Conservation (phyloP, 1,284 basidiomycete species). For the Phellinidium pouzarii region DNA sequence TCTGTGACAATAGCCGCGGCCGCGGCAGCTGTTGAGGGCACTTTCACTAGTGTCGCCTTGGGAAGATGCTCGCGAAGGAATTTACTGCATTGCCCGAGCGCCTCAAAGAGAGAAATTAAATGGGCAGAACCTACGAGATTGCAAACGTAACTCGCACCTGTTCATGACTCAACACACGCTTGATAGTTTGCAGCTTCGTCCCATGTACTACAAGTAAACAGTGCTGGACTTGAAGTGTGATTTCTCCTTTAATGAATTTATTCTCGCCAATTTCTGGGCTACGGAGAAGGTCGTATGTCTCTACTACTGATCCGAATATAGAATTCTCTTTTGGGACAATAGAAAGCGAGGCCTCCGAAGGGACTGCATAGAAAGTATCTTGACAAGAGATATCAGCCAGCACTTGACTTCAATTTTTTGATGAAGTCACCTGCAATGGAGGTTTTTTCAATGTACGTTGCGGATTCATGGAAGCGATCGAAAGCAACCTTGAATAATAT, state of each 20-base stretch:
- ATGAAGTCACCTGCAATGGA: slow-evolving; percentile 47
- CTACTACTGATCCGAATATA: slow-evolving; percentile 64
- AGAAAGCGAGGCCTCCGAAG: slow-evolving; percentile 36
- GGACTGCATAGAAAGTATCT: slow-evolving; percentile 55
- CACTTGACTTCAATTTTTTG: neutral
- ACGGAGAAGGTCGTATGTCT: slow-evolving; percentile 64
- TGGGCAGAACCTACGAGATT: slow-evolving; percentile 7
- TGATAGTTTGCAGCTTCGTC: slow-evolving; percentile 43
- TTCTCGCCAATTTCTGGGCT: slow-evolving; percentile 31
- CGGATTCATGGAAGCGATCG: slow-evolving; percentile 46
- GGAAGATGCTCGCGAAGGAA: slow-evolving; percentile 54
- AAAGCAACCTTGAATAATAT: slow-evolving; percentile 45
- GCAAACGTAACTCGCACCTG: slow-evolving; percentile 40
- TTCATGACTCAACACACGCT: slow-evolving; percentile 63
- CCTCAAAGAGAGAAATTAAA: slow-evolving; percentile 35
- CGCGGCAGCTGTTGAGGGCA: slow-evolving; percentile 63
- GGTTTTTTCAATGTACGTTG: slow-evolving; percentile 41
- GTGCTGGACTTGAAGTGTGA: slow-evolving; percentile 56
- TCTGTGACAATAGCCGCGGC: slow-evolving; percentile 43
- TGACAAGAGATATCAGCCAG: slow-evolving; percentile 2
- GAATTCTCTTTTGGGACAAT: slow-evolving; percentile 74
- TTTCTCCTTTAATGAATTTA: slow-evolving; percentile 51
- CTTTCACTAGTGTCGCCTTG: slow-evolving; percentile 42
- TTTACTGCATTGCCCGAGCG: slow-evolving; percentile 65
- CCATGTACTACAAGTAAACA: slow-evolving; percentile 57